These are phyloP conservation scores for Cenchrus purpureus DNA, from an alignment of 176 grass and related monocot species.

Conservation along the genomic window DNA sequence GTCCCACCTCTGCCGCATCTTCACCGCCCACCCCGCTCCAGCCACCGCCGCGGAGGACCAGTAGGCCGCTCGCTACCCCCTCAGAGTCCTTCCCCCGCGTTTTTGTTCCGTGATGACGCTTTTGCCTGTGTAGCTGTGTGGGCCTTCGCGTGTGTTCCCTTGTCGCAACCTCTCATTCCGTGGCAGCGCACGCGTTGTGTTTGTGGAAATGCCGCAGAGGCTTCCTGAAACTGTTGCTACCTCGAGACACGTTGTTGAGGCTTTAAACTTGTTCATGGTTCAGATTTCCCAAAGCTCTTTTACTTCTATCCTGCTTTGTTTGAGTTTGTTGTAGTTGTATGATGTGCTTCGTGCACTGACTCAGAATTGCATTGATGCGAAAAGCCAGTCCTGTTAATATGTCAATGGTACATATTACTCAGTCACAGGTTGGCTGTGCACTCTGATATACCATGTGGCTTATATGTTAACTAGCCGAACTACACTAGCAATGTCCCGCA, in stretches of 20 bases:
- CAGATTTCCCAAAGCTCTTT: not conserved
- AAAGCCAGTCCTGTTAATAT: no score
- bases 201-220: conserved; percentile 47
- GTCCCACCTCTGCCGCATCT: conserved; percentile 79
- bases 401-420: no score
- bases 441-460: no score
- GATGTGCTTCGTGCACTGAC: not conserved
- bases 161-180: accelerated
- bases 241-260: not conserved
- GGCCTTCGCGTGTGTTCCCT: no score
- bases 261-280: not conserved
- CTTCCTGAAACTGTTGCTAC: not conserved
- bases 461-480: not conserved
- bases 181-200: conserved; percentile 32
- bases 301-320: not conserved
- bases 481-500: not conserved
- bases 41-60: conserved; percentile 20
- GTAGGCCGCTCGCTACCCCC: not conserved
- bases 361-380: no score
- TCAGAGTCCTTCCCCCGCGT: not conserved
- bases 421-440: no score
- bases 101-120: not conserved
- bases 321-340: not conserved
- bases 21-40: conserved; percentile 43
- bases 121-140: not conserved